Evolutionary conservation across 176 grass and related monocot species (phyloP), one percentile per base, ranked within the genome.

Genomic region (Carex scoparia): DNA sequence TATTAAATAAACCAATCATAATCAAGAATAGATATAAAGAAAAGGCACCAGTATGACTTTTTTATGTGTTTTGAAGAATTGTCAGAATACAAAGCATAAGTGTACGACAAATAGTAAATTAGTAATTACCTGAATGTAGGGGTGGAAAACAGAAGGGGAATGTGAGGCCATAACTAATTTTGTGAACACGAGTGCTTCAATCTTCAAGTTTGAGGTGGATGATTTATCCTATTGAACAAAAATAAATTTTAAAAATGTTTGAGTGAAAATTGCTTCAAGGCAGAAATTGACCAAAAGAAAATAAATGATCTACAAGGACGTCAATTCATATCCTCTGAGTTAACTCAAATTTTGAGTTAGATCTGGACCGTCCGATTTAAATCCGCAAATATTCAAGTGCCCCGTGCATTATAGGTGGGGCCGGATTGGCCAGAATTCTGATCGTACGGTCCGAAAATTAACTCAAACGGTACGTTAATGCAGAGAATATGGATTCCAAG

Each of bases 151-250:
- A 81, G 91, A 89, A 81, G 93, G 87, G 8, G 96, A 94, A 87
- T 99, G 96, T 81, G 96, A 99, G 77, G 90, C 84, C 96, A 99
- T 94, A 85, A 95, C 96, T 84, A 99, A 91, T 87, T 87, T 99
- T 53, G 96, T 94, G 82, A 95, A 99, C 12, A 94, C 84, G 69
- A 99, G 96, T 63, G 93, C 96, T 90, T 99, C 96, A 54, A 99
- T 99, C 86, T 99, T 99, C 78, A 99, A 79, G 82, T 99, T 99
- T 74, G 96, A 99, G 38, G 93, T 99, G 82, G 96, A 95, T 13
- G 91, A 95, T 83, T 99, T 99, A 77, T 99, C 96, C 96, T 99
- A 79, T 79, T 23, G 79, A 93, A 88, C 74, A 65, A 66, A 60
- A 83, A 91, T 0, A 42, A 57, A 69, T 4, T 61, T 84, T 80